Evolutionary conservation across 2,329 filamentous ascomycete genomes (phyloP), one percentile per base, ranked within the genome.

Genomic region (Mariannaea elegans): DNA sequence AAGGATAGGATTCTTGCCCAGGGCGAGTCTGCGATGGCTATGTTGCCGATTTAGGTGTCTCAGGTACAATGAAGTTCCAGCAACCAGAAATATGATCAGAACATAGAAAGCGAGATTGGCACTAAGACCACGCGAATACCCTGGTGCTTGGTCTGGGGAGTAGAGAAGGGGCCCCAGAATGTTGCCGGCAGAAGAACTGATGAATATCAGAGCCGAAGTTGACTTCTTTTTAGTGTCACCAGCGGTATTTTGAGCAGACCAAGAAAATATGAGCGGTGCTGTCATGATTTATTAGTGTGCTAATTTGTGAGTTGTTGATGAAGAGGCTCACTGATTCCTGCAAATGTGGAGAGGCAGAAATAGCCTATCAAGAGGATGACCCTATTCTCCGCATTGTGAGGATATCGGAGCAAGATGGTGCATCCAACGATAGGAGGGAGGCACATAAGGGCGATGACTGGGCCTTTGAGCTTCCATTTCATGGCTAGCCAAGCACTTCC

Each of bases 191-290:
- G 84, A 89, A 59, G 87, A 84, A 4, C 87, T 87, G 45, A 91
- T 81, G 66, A 91, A 88, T 1, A 91, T 77, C 7, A 89, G 79
- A 12, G 83, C 87, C 0, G 87, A 90, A 0, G 84, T 88, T 9
- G 84, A 83, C 68, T 90, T 90, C 63, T 86, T 85, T 74, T 91
- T 91, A 0, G 88, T 91, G 68, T 91, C 87, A 1, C 89, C 88
- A 0, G 84, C 88, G 0, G 88, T 88, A 63, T 89, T 89, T 61
- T 86, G 84, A 2, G 83, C 79, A 2, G 83, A 84, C 85, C 85
- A 88, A 0, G 84, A 83, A 63, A 86, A 88, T 38, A 88, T 84
- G 27, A 88, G 73, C 0, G 85, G 87, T 3, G 87, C 75, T 75
- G 56, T 14, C 14, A 6, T 3, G 0, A 1, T 3, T 12, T 18